A percentile compares a stretch with the other conserved stretches of the same genome.
Conservation (phyloP, 345 rosid species). For the Erucastrum elatum region DNA sequence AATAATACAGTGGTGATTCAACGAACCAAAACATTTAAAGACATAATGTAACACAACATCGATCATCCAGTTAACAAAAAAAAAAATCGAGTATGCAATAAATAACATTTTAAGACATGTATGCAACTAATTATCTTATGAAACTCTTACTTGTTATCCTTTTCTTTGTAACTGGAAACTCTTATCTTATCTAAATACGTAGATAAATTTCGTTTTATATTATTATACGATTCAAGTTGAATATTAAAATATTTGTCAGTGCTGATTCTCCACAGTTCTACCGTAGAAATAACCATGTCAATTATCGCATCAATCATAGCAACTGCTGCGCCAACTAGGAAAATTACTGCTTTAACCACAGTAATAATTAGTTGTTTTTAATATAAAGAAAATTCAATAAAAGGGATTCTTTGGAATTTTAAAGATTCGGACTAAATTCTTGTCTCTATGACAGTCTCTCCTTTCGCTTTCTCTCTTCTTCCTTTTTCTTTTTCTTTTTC, state of each 20-base stretch:
- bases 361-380: conserved; percentile 3
- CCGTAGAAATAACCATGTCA: conserved; percentile 25
- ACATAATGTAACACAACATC: neutral
- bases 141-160: no score
- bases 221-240: neutral
- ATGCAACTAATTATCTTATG: neutral
- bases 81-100: neutral
- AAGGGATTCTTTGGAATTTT: conserved; percentile 19
- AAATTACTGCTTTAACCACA: conserved; percentile 18
- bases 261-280: neutral
- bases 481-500: neutral
- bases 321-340: conserved; percentile 2
- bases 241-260: neutral
- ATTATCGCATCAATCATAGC: conserved; percentile 38
- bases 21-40: neutral
- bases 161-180: no score
- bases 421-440: conserved; percentile 33
- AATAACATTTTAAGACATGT: neutral
- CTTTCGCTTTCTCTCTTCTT: conserved; percentile 51
- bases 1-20: neutral
- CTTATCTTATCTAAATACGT: neutral
- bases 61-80: neutral
- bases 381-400: neutral
- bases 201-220: neutral
- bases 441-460: conserved; percentile 52